Evolutionary conservation across 805 yeast genomes (phyloP).

Genomic region (Candida nitratophila): DNA sequence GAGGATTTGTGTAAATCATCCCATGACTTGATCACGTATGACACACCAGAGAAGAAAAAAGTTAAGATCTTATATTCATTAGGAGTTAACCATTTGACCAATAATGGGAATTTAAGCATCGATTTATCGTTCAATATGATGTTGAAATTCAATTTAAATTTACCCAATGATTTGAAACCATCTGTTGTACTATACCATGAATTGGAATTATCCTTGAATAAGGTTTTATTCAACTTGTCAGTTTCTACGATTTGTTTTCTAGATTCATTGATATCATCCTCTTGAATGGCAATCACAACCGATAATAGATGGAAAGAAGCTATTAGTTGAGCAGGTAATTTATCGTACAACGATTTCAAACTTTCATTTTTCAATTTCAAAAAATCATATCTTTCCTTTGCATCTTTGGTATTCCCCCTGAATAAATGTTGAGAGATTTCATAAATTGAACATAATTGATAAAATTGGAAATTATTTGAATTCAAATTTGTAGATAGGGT

Average conservation of each 20-base stretch:
- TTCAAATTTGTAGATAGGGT: constrained; percentile 4
- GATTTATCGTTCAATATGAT: neutral
- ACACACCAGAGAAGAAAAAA: constrained; percentile 36
- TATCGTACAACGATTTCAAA: neutral
- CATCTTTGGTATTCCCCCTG: constrained; percentile 21
- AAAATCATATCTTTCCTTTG: constrained; percentile 5
- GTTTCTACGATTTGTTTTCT: constrained; percentile 20
- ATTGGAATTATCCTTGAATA: constrained; percentile 17
- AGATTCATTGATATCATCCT: constrained; percentile 18
- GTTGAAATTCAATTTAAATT: neutral
- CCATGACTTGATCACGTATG: constrained; percentile 29
- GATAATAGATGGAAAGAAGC: constrained; percentile 25
- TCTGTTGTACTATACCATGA: constrained; percentile 17
- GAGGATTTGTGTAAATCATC: constrained; percentile 27
- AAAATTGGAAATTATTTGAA: constrained; percentile 9
- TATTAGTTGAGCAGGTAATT: constrained; percentile 24
- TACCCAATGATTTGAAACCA: neutral
- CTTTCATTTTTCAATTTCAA: neutral
- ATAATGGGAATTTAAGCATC: constrained; percentile 13
- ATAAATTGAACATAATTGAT: constrained; percentile 20
- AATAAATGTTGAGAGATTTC: constrained; percentile 25
- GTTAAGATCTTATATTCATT: constrained; percentile 35
- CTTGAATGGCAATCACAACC: constrained; percentile 21
- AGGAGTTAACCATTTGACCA: constrained; percentile 34
- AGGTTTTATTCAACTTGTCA: constrained; percentile 17